A percentile compares a stretch with the other conserved stretches of the same genome.
These are phyloP conservation scores for Lactarius akahatsu DNA, from an alignment of 768 basidiomycete species.

Conservation along the genomic window DNA sequence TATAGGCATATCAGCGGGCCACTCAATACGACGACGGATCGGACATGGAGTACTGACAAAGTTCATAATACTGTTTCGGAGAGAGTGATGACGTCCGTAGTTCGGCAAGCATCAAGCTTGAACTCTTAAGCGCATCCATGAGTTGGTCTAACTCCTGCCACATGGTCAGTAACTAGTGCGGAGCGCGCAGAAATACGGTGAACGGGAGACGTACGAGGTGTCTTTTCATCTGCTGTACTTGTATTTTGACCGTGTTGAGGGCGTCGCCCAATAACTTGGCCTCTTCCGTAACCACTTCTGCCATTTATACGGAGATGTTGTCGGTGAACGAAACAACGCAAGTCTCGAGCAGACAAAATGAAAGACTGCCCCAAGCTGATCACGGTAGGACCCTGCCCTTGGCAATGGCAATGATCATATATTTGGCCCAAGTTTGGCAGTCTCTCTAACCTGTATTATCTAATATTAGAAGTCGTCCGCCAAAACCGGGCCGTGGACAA, in stretches of 20 bases:
- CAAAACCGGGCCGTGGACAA: too few relatives aligned
- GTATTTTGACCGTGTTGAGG: slow-evolving; percentile 81
- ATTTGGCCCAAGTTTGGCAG: not conserved
- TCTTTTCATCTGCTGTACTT: slow-evolving; percentile 93
- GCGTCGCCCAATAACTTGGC: slow-evolving; percentile 84
- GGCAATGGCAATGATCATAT: not conserved
- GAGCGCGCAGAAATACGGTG: not conserved
- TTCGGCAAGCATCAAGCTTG: slow-evolving; percentile 96
- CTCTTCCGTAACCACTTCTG: slow-evolving; percentile 54
- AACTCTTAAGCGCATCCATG: slow-evolving; percentile 98
- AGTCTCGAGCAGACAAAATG: slow-evolving; percentile 4
- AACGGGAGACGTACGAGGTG: slow-evolving; percentile 59
- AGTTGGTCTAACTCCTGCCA: slow-evolving; percentile 87
- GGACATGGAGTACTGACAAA: slow-evolving; percentile 54
- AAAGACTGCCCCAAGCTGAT: not conserved
- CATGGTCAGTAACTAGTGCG: slow-evolving; percentile 1
- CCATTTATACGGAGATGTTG: slow-evolving; percentile 18
- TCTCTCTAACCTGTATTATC: not conserved
- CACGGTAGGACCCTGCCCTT: not conserved
- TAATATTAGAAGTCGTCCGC: not conserved
- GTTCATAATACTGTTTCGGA: slow-evolving; percentile 98
- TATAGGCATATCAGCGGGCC: slow-evolving; percentile 34
- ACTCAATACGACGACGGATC: not conserved
- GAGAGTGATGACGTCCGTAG: slow-evolving; percentile 89
- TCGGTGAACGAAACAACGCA: not conserved